Base-by-base conservation (phyloP, 176 grass and related monocot species). In the Rhipidocladum racemiflorum region DNA sequence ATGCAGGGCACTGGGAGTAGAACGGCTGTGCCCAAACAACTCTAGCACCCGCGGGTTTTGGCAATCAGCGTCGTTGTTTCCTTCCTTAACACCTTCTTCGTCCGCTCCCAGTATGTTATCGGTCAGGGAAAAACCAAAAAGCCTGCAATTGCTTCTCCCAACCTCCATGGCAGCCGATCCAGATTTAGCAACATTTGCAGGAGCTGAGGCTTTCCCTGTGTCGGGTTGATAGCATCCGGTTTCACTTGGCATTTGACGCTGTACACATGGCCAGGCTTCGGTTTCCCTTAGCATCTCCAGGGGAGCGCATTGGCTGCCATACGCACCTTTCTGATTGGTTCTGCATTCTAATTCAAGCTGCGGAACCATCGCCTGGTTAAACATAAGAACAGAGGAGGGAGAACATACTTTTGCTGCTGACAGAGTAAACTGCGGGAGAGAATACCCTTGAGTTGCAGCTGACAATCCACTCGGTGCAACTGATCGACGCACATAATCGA, bases 81-180 rank as follows among this genome's bases (percentile, higher is more conserved):
- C 89, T 18, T 91, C 81, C 12, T 76, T 80, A 17, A 21, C 81
- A 2, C 34, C 75, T 24, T 84, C 75, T 24, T 84, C 79, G 64
- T 86, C 80, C 65, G 68, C 78, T 70, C 78, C 79, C 7, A 70
- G 62, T 17, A 85, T 90, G 82, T 80, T 91, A 18, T 95, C 89
- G 4, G 79, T 93, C 69, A 99, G 64, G 72, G 92, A 89, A 71
- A 99, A 99, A 34, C 96, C 96, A 54, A 99, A 99, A 50, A 99
- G 87, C 68, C 69, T 83, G 67, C 90, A 99, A 35, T 25, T 86
- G 54, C 90, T 72, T 53, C 53, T 55, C 27, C 69, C 69, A 0
- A 28, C 15, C 0, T 74, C 84, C n/a, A 28, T 78, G 62, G 50
- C 32, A 1, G 38, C 56, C 32, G 39, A 74, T 40, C 79, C 13